Evolutionary conservation across 2,329 filamentous ascomycete genomes (phyloP).

Genomic region (Aureobasidium uvarum): DNA sequence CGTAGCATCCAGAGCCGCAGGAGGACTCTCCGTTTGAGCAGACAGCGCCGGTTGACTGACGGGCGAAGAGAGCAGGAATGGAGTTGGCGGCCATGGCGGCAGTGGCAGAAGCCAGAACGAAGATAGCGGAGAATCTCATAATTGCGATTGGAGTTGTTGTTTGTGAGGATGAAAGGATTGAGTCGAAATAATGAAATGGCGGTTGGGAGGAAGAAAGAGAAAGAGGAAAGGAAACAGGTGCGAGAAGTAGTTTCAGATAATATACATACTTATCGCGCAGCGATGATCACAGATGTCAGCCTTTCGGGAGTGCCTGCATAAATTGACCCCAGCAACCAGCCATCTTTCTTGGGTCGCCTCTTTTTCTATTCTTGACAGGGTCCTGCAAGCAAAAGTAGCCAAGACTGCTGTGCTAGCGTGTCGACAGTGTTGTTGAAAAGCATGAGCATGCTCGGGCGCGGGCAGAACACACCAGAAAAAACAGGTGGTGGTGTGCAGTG

Average conservation of each 20-base stretch:
- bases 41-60: not conserved
- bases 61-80: constrained; percentile 20
- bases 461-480: not conserved
- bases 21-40: constrained; percentile 20
- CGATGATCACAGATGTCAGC: constrained; percentile 18
- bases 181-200: not conserved
- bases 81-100: constrained; percentile 9
- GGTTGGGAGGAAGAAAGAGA: not conserved
- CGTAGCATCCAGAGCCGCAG: constrained; percentile 24
- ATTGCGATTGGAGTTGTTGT: constrained; percentile 7
- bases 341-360: constrained; percentile 9
- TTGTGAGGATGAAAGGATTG: not conserved
- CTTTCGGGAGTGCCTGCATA: constrained; percentile 23
- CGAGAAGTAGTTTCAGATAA: constrained; percentile 13
- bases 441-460: constrained; percentile 12
- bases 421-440: constrained; percentile 19
- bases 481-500: constrained; percentile 14
- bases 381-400: not conserved
- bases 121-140: constrained; percentile 18
- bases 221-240: not conserved
- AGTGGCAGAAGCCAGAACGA: constrained; percentile 21
- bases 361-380: constrained; percentile 22
- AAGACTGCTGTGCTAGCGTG: constrained; percentile 16
- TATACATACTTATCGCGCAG: constrained; percentile 23
- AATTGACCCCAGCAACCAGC: constrained; percentile 23